Evolutionary conservation across 805 yeast species (phyloP).

Genomic region (Candida vaughaniae): DNA sequence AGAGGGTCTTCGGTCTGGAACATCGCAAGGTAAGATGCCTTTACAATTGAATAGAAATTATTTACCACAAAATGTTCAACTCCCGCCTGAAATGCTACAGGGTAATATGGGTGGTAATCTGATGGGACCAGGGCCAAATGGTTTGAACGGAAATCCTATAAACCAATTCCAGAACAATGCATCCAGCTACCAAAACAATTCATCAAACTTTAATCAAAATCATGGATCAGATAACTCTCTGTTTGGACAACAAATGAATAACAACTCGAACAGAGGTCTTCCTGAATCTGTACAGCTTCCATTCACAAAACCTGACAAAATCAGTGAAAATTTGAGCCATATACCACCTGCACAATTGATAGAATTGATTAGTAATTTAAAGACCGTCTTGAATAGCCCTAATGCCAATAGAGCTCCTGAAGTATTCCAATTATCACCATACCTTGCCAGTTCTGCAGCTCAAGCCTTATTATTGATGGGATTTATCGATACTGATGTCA

Average conservation of each 20-base stretch:
- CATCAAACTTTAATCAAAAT: no score
- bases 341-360: constrained; percentile 72
- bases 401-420: constrained; percentile 51
- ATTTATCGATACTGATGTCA: constrained; percentile 64
- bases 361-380: constrained; percentile 66
- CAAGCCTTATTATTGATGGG: constrained; percentile 80
- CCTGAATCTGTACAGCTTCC: constrained; percentile 49
- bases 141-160: not conserved
- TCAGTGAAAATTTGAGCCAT: constrained; percentile 58
- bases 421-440: constrained; percentile 51
- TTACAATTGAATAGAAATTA: constrained; percentile 44
- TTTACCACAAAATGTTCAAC: constrained; percentile 55
- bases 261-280: constrained; percentile 19
- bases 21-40: constrained; percentile 39
- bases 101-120: not conserved
- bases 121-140: constrained; percentile 5
- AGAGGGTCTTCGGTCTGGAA: constrained; percentile 49
- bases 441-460: constrained; percentile 64
- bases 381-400: constrained; percentile 52
- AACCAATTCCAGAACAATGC: not conserved
- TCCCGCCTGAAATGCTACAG: constrained; percentile 48
- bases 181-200: not conserved
- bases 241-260: not conserved
- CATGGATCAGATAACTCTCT: not conserved
- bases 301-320: constrained; percentile 53